Evolutionary conservation across 1,284 basidiomycete species (phyloP).

Genomic region (Exobasidium rhododendri): DNA sequence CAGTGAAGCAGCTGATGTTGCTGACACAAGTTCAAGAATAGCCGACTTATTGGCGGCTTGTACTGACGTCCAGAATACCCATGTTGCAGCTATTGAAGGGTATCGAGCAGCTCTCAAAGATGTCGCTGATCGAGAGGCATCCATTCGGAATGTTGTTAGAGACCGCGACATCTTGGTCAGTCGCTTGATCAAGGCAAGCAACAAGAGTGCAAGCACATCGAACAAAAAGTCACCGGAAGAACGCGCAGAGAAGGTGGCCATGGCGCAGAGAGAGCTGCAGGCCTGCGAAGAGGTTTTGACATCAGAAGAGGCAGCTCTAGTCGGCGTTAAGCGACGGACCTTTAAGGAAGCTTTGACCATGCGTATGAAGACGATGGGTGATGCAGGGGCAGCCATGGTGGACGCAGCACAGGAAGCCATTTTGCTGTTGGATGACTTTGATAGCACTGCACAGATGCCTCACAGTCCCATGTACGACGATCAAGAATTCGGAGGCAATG

Average conservation of each 20-base stretch:
- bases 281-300: slow-evolving; percentile 56
- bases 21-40: slow-evolving; percentile 51
- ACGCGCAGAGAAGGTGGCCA: slow-evolving; percentile 51
- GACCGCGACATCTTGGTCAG: slow-evolving; percentile 57
- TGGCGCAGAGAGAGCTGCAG: slow-evolving; percentile 55
- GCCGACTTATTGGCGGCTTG: slow-evolving; percentile 51
- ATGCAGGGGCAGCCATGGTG: slow-evolving; percentile 55
- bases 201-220: slow-evolving; percentile 37
- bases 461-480: slow-evolving; percentile 32
- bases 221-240: slow-evolving; percentile 33
- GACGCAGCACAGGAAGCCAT: slow-evolving; percentile 55
- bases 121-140: slow-evolving; percentile 56
- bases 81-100: slow-evolving; percentile 53
- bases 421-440: slow-evolving; percentile 52
- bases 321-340: slow-evolving; percentile 56
- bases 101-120: slow-evolving; percentile 57
- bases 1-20: slow-evolving; percentile 53
- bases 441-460: slow-evolving; percentile 25
- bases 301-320: slow-evolving; percentile 54
- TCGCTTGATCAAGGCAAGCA: slow-evolving; percentile 56
- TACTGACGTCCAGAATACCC: slow-evolving; percentile 54
- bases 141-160: slow-evolving; percentile 55
- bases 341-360: slow-evolving; percentile 57
- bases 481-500: slow-evolving; percentile 20
- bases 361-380: slow-evolving; percentile 56